Conservation (phyloP, 768 basidiomycete species). For the Rhizopogon vinicolor region DNA sequence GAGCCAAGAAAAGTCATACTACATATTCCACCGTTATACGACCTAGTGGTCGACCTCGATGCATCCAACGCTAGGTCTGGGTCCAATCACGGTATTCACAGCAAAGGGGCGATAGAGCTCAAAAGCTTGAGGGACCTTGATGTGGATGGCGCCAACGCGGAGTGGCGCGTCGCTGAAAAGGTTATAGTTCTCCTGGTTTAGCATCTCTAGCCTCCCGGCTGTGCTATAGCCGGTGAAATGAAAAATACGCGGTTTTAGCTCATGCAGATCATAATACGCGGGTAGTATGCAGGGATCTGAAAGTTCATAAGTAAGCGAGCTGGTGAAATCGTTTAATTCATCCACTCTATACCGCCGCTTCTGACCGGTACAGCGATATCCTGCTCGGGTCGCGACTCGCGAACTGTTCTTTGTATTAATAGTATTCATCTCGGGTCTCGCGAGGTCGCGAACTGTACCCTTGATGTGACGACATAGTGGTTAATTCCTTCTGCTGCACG, state of each 20-base stretch:
- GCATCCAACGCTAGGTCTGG: slow-evolving; percentile 13
- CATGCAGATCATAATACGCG: background rate
- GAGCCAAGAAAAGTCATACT: slow-evolving; percentile 57
- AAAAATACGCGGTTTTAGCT: background rate
- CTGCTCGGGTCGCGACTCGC: background rate
- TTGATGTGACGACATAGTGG: background rate
- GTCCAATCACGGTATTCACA: slow-evolving; percentile 3
- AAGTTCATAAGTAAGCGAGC: background rate
- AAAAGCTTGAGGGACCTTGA: slow-evolving; percentile 57
- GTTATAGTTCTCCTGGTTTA: slow-evolving; percentile 43
- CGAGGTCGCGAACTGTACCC: slow-evolving; percentile 1
- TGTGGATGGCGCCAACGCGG: slow-evolving; percentile 57
- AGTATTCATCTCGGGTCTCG: background rate
- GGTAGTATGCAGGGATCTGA: no score
- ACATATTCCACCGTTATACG: slow-evolving; percentile 39
- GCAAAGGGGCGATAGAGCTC: slow-evolving; percentile 36
- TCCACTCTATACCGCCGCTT: background rate
- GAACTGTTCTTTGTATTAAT: background rate
- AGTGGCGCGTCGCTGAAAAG: slow-evolving; percentile 60
- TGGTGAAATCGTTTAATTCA: background rate
- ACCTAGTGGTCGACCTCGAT: slow-evolving; percentile 56
- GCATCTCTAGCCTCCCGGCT: background rate
- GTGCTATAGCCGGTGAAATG: background rate
- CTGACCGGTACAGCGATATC: background rate
- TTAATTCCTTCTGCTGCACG: no score